phyloP scores from a whole-genome alignment of 495 filamentous ascomycete genomes.

The Penicillium crystallinum region DNA sequence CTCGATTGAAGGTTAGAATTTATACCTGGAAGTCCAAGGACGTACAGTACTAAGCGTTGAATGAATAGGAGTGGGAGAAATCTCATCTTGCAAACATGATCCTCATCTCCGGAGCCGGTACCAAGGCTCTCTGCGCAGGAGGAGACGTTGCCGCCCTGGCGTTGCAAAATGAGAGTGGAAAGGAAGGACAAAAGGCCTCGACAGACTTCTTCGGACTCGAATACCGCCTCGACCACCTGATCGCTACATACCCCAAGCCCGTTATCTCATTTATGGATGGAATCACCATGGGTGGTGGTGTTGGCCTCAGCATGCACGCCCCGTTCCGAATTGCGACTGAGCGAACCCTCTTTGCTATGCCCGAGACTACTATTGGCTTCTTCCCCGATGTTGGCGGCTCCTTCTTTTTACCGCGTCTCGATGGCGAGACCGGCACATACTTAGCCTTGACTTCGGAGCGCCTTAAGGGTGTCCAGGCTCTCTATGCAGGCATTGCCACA shows the following conservation, averaged over 20 bases:
- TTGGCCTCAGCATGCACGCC: slow-evolving; percentile 88
- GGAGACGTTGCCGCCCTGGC: slow-evolving; percentile 83
- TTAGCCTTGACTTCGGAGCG: slow-evolving; percentile 81
- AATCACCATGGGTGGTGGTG: slow-evolving; percentile 96
- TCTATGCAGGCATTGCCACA: slow-evolving; percentile 80
- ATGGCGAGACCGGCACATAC: slow-evolving; percentile 81
- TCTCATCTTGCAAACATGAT: slow-evolving; percentile 90
- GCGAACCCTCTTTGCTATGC: slow-evolving; percentile 93
- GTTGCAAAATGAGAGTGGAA: slow-evolving; percentile 59
- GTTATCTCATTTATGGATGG: slow-evolving; percentile 97
- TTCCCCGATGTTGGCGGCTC: slow-evolving; percentile 96
- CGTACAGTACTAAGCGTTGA: slow-evolving; percentile 15
- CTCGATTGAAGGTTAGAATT: slow-evolving; percentile 59
- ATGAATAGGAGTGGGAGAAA: slow-evolving; percentile 75
- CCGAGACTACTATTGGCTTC: slow-evolving; percentile 95
- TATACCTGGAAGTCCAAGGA: neutral
- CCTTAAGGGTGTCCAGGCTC: slow-evolving; percentile 73
- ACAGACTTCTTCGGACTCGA: slow-evolving; percentile 82
- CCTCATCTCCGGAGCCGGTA: slow-evolving; percentile 82
- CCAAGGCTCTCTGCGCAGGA: slow-evolving; percentile 85
- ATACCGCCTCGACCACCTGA: slow-evolving; percentile 89
- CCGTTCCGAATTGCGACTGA: slow-evolving; percentile 96
- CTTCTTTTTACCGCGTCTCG: slow-evolving; percentile 88
- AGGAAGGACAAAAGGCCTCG: slow-evolving; percentile 63
- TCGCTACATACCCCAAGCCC: slow-evolving; percentile 91